Conservation (phyloP, 2,329 filamentous ascomycete species). For the Calonectria henricotiae region DNA sequence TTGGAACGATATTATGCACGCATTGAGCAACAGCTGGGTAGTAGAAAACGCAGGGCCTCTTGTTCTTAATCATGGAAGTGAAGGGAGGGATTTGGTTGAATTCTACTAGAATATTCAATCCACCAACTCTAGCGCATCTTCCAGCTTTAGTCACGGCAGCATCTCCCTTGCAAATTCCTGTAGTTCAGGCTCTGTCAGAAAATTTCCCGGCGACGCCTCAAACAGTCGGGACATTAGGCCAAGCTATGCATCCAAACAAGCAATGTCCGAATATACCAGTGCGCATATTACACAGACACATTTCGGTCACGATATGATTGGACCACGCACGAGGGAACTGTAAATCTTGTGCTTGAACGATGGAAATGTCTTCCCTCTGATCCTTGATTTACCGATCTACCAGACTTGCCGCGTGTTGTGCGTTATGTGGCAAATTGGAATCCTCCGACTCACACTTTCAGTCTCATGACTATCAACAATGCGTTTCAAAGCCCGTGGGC, state of each 20-base stretch:
- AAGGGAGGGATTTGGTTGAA: background rate
- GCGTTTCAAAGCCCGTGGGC: background rate
- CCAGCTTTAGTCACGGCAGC: background rate
- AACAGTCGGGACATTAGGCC: background rate
- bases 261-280: background rate
- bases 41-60: background rate
- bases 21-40: background rate
- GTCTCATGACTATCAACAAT: background rate
- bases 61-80: background rate
- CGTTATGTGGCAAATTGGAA: background rate
- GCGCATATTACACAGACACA: background rate
- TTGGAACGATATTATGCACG: background rate
- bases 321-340: background rate
- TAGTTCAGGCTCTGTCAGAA: background rate
- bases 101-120: background rate
- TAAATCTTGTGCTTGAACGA: background rate
- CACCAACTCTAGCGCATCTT: background rate
- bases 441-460: background rate
- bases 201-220: background rate
- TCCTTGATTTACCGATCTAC: background rate
- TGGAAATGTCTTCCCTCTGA: background rate
- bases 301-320: background rate
- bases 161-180: background rate
- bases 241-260: background rate
- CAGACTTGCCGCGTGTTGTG: background rate